Evolutionary conservation across 805 yeast genomes (phyloP), one percentile per base, ranked within the genome.

Genomic region (Metschnikowia gruessii): DNA sequence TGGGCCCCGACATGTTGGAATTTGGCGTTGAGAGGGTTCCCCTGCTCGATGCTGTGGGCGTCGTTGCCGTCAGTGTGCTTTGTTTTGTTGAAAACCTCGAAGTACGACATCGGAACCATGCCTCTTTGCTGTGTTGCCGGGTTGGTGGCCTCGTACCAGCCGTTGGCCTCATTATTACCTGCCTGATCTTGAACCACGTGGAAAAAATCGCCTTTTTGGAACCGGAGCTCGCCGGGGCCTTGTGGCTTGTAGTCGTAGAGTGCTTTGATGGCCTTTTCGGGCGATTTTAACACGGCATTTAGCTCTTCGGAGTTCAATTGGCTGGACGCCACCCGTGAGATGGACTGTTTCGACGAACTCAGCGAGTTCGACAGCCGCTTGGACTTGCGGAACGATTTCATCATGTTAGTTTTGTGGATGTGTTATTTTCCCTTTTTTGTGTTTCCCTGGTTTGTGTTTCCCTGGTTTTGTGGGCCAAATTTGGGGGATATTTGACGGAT

Each of bases 131-230:
- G 80, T 29, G 86, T 81, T 39, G 85, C 79, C 12, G 98, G 97
- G 62, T 92, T 90, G 43, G 83, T 81, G 1, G 95, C 97, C 59
- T 88, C 90, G 59, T 81, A 88, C 91, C 96, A 90, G 54, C 82
- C 84, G 45, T 78, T 73, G 37, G 62, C 65, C 45, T 55, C 59
- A 38, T 50, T 55, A 21, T 55, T 52, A n/a, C 53, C 62, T 18
- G 57, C 60, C 38, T 44, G 46, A 36, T 45, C 52, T 26, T 59
- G 65, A 16, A 70, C 40, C 2, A 94, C 95, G 60, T 88, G 89
- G 68, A 91, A 88, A 61, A 90, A 91, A 60, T 92, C 97, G 32
- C 97, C 97, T 55, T 82, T 80, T 36, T 66, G 60, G 63, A 94
- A 92, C 26, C 81, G 75, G 30, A 92, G 74, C 62, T 92, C 97